Base-by-base conservation (phyloP, 768 basidiomycete genomes). In the Leccinum broughii region DNA sequence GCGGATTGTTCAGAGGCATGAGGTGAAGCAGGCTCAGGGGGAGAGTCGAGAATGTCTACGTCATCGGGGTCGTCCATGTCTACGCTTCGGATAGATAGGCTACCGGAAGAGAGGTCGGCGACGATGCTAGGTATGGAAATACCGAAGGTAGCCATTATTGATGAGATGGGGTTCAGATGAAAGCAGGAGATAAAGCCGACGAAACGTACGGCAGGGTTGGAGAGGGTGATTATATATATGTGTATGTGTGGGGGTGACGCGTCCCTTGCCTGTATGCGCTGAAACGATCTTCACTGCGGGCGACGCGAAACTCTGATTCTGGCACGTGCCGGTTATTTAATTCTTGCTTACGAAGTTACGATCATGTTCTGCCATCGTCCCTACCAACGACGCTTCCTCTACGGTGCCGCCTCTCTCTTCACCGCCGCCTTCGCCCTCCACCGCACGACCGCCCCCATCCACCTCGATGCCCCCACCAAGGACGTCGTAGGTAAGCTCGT, bases 31-130 rank as follows among this genome's bases (percentile, higher is more conserved):
- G 76, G 77, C 52, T 76, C 72, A 51, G 69, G 53, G 46, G 80
- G 79, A 4, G 79, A 77, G 56, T 79, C 79, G 41, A 77, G 74
- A 41, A 78, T 76, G 32, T 75, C 70, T 54, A 83, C 69, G 56
- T 83, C 83, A 65, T 86, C 86, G 30, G 30, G 9, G 54, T 86
- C 84, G 46, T 88, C 86, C 85, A 88, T 84, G 55, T 70, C 66
- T 6, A 70, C 14, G 58, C 66, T 63, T 54, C 63, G 60, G 20
- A 66, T 58, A 9, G 71, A 64, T 39, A 73, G 49, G 56, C 46
- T 67, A 58, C 67, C 67, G 52, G 65, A 64, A 44, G 56, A 59
- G 41, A 72, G 34, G 55, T 73, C 69, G 20, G 71, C 48, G 56
- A 75, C 49, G 50, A 72, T 64, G 58, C 67, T 69, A 34, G 66